Percentiles rank a stretch among this genome's conserved stretches.
These are phyloP conservation scores for Nigrograna mackinnonii DNA, from an alignment of 2,329 filamentous ascomycete species.

Conservation along the genomic window DNA sequence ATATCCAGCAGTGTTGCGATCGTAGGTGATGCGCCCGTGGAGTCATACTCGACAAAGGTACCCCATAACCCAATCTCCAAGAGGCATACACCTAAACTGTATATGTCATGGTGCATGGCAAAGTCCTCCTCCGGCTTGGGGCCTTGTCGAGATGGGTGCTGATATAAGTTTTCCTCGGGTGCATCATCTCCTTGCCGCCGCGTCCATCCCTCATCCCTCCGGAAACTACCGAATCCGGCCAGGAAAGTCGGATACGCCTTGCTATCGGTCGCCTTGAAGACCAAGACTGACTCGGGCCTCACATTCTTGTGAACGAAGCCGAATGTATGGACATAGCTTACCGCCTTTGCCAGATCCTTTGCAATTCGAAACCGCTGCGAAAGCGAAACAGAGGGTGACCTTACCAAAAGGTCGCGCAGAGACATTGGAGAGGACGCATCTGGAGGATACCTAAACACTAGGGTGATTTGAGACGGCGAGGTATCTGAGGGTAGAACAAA, in stretches of 20 bases:
- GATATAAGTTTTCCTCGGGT: slow-evolving; percentile 53
- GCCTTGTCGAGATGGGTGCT: slow-evolving; percentile 55
- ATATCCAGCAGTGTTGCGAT: too few species aligned
- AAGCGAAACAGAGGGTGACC: slow-evolving; percentile 18
- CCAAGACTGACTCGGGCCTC: slow-evolving; percentile 46
- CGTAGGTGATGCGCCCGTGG: too few species aligned
- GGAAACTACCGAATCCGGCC: slow-evolving; percentile 51
- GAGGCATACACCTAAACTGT: slow-evolving; percentile 58
- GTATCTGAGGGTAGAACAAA: slow-evolving; percentile 12
- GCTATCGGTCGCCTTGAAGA: slow-evolving; percentile 21
- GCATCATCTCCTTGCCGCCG: slow-evolving; percentile 37
- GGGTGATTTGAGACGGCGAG: too few species aligned
- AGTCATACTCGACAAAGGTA: slow-evolving; percentile 32
- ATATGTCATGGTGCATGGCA: slow-evolving; percentile 60
- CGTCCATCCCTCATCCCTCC: slow-evolving; percentile 37
- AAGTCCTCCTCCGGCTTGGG: slow-evolving; percentile 42
- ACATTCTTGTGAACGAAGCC: slow-evolving; percentile 54
- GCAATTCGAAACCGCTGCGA: slow-evolving; percentile 34
- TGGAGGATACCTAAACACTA: slow-evolving; percentile 12
- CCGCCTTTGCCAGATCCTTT: slow-evolving; percentile 37
- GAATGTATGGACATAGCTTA: slow-evolving; percentile 43
- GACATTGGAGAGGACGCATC: slow-evolving; percentile 11
- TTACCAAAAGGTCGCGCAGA: slow-evolving; percentile 17
- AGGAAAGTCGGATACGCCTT: slow-evolving; percentile 40
- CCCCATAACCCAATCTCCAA: slow-evolving; percentile 58